Percentiles rank a stretch among this genome's conserved stretches.
phyloP scores from a whole-genome alignment of 176 grass and related monocot genomes.

The Lolium multiflorum region DNA sequence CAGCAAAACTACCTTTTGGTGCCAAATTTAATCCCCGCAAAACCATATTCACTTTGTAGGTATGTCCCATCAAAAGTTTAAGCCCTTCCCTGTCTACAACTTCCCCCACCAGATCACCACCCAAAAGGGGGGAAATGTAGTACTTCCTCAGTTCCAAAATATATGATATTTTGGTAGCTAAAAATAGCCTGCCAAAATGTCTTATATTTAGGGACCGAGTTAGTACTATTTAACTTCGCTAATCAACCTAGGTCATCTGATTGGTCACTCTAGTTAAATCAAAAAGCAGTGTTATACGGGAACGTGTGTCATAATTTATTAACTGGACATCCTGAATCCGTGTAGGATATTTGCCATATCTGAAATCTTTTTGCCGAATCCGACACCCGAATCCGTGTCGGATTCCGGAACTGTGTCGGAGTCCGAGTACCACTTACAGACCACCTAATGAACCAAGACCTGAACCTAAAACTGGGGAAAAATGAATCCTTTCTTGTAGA shows the following conservation, averaged over 20 bases:
- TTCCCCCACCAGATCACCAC: not conserved
- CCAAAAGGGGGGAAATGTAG: not conserved
- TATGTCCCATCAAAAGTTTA: not conserved
- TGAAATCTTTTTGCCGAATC: not conserved
- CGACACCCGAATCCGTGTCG: not conserved
- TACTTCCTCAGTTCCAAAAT: too few species aligned
- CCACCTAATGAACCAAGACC: not conserved
- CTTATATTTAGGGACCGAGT: too few species aligned
- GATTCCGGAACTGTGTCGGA: not conserved
- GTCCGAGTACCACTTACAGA: not conserved
- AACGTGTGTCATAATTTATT: not conserved
- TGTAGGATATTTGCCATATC: not conserved
- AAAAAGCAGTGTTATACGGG: not conserved
- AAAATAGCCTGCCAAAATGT: too few species aligned
- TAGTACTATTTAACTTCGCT: not conserved
- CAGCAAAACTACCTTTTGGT: not conserved
- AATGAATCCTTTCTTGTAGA: not conserved
- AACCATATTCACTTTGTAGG: not conserved
- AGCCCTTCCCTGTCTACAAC: too few species aligned
- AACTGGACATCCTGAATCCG: not conserved
- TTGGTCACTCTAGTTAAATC: not conserved
- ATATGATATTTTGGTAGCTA: too few species aligned
- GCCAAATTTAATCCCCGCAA: not conserved
- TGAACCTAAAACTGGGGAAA: not conserved
- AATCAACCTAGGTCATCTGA: not conserved